Evolutionary conservation across 1,139 yeast genomes (phyloP), one percentile per base, ranked within the genome.

Genomic region (Blastobotrys malaysiensis): DNA sequence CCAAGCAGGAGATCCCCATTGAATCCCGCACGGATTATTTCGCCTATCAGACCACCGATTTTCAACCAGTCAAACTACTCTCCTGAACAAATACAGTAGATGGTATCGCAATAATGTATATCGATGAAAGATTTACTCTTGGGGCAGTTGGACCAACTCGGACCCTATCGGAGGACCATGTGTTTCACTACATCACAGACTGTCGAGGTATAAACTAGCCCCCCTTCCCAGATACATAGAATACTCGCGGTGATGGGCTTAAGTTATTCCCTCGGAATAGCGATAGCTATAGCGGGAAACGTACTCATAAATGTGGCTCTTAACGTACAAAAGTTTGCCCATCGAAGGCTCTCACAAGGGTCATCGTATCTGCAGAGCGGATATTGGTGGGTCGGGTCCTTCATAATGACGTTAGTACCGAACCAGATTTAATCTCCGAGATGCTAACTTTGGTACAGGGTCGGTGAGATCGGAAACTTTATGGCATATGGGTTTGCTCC

Each of bases 401-500:
- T 65, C 6, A 63, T 76, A 46, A 72, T 76, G 72, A 68, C 75
- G 24, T 52, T 57, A 14, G 57, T 43, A 19, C 13, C 39, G 11
- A 31, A 31, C 2, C 39, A 14, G 39, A 3, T 31, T 9, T 3
- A 31, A n/a, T 3, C 11, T 5, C 13, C 39, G 4, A 31, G 16
- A 22, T n/a, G 20, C 5, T 11, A 39, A 16, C 20, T n/a, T 13
- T 20, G 2, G 22, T 47, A n/a, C n/a, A 51, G 52, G 4, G 53
- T 64, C 5, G 79, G 80, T 2, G 80, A 77, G 55, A 63, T 70
- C 5, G 76, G 77, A 14, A 76, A 75, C 58, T 75, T 77, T 56
- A 62, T 76, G 13, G 78, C 79, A 4, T 76, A 75, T 57, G 80
- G 80, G 0, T 65, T 74, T 48, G 75, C 77, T 0, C 77, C 78